Conservation (phyloP, 345 rosid genomes). For the Stellera chamaejasme region DNA sequence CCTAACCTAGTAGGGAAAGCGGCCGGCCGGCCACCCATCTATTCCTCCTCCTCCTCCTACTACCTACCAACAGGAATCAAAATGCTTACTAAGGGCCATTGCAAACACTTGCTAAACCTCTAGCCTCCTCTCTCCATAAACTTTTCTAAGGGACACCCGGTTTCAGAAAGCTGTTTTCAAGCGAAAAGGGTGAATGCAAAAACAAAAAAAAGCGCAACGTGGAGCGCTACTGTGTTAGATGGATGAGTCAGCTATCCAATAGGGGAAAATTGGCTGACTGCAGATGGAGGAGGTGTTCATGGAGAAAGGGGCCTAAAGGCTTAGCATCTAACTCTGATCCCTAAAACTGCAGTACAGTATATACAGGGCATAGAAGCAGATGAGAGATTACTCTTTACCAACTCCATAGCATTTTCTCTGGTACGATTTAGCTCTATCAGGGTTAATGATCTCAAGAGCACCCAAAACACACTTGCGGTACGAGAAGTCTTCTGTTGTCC, state of each 20-base stretch:
- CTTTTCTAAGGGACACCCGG: not conserved
- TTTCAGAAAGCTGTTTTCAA: too few species aligned
- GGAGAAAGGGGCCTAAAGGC: not conserved
- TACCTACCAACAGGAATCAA: too few species aligned
- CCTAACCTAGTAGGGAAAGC: constrained; percentile 54
- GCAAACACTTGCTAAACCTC: not conserved
- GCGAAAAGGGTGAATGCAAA: too few species aligned
- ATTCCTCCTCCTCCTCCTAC: not conserved
- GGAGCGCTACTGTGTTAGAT: constrained; percentile 4
- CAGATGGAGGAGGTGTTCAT: not conserved
- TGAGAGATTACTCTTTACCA: not conserved
- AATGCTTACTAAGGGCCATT: too few species aligned
- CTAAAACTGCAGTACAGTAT: constrained; percentile 2
- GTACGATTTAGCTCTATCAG: constrained; percentile 39
- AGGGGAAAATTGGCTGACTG: not conserved
- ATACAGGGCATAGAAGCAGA: constrained; percentile 5
- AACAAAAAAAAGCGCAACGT: too few species aligned
- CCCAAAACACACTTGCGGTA: constrained; percentile 71
- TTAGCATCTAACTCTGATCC: constrained; percentile 1
- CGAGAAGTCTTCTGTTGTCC: constrained; percentile 72
- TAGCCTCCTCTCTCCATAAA: constrained; percentile 8
- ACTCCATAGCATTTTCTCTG: constrained; percentile 26
- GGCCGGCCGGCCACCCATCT: constrained; percentile 16
- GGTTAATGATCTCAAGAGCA: constrained; percentile 71
- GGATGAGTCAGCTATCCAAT: constrained; percentile 6